Evolutionary conservation across 2,329 filamentous ascomycete species (phyloP).

Genomic region (Cryoendolithus antarcticus): DNA sequence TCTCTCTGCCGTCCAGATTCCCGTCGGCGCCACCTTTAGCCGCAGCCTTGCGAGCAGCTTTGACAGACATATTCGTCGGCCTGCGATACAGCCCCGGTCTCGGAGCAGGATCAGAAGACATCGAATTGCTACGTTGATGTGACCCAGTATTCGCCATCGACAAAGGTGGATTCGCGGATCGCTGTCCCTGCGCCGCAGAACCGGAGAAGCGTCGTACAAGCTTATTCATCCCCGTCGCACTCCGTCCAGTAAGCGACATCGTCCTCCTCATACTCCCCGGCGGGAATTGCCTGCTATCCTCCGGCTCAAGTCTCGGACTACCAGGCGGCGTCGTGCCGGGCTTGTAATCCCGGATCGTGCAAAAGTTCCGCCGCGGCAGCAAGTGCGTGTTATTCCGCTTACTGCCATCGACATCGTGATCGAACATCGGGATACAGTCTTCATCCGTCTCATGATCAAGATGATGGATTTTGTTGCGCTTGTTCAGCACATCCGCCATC

Average conservation of each 20-base stretch:
- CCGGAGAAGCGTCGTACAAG: constrained; percentile 32
- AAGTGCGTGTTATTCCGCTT: constrained; percentile 82
- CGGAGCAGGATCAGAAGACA: constrained; percentile 1
- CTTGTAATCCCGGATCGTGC: constrained; percentile 73
- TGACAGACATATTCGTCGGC: constrained; percentile 30
- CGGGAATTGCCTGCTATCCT: constrained; percentile 3
- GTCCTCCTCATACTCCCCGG: constrained; percentile 19
- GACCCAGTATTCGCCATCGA: neutral
- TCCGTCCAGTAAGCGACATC: constrained; percentile 17
- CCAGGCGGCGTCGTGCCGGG: constrained; percentile 64
- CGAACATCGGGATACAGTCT: constrained; percentile 90
- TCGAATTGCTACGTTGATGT: constrained; percentile 4
- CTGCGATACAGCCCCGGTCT: constrained; percentile 29
- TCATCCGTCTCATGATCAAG: constrained; percentile 69
- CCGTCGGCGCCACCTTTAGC: constrained; percentile 42
- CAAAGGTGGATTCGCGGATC: constrained; percentile 9
- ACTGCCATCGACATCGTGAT: constrained; percentile 77
- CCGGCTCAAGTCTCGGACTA: constrained; percentile 38
- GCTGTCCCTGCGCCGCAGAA: constrained; percentile 7
- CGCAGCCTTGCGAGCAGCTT: constrained; percentile 25
- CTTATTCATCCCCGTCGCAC: constrained; percentile 18
- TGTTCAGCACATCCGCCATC: constrained; percentile 85
- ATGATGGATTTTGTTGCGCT: constrained; percentile 66
- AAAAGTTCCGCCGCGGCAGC: constrained; percentile 88
- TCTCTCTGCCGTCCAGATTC: constrained; percentile 39